Evolutionary conservation across 345 rosid species (phyloP).

Genomic region (Arabidopsis arenosa): DNA sequence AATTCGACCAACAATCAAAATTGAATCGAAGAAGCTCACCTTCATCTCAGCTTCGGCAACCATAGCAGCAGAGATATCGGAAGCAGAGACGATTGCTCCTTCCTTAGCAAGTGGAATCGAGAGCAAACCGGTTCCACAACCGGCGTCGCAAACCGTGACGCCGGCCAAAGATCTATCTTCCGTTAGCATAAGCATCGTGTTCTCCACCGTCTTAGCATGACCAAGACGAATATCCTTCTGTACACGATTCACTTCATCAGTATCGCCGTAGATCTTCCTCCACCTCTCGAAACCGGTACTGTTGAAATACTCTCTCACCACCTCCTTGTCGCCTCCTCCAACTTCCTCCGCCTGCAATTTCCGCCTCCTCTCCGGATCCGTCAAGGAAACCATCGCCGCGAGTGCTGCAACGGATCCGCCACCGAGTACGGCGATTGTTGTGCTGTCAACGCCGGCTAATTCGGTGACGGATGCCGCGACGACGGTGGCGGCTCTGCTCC

Average conservation of each 20-base stretch:
- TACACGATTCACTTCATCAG: constrained; percentile 83
- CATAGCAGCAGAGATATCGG: constrained; percentile 95
- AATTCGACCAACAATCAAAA: background rate
- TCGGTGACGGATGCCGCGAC: constrained; percentile 57
- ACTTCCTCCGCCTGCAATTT: constrained; percentile 88
- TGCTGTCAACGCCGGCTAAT: constrained; percentile 53
- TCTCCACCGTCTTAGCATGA: constrained; percentile 89
- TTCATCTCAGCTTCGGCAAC: constrained; percentile 87
- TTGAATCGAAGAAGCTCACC: constrained; percentile 45
- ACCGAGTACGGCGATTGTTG: constrained; percentile 75
- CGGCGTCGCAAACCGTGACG: constrained; percentile 87
- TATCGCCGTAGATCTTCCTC: constrained; percentile 92
- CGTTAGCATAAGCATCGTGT: constrained; percentile 66
- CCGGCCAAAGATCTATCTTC: constrained; percentile 79
- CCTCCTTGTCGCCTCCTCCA: constrained; percentile 92
- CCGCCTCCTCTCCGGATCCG: constrained; percentile 86
- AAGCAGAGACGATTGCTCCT: constrained; percentile 86
- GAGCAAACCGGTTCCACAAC: constrained; percentile 87
- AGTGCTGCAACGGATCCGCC: constrained; percentile 91
- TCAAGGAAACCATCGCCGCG: constrained; percentile 72
- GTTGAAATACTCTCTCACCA: constrained; percentile 88
- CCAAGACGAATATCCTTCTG: constrained; percentile 85
- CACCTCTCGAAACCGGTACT: constrained; percentile 90
- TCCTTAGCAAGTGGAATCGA: constrained; percentile 83
- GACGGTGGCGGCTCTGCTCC: constrained; percentile 42